Percentiles rank a stretch among this genome's conserved stretches.
Conservation (phyloP, 2,329 filamentous ascomycete genomes). For the Stachybotrys elegans region DNA sequence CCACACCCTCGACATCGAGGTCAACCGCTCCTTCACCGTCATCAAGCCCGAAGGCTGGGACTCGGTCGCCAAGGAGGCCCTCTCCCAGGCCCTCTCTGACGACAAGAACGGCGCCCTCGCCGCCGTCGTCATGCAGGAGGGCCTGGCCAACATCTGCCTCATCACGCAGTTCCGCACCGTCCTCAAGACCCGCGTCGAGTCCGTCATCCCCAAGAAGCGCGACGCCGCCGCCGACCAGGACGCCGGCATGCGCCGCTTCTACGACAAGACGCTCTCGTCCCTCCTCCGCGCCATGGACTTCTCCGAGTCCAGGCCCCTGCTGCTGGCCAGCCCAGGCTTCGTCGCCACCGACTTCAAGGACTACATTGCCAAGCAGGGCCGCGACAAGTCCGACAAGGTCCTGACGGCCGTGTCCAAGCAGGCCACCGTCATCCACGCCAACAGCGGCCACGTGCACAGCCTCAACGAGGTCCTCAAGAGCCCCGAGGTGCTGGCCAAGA, state of each 20-base stretch:
- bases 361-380: constrained; percentile 60
- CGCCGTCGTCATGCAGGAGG: constrained; percentile 91
- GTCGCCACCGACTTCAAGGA: constrained; percentile 75
- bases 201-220: constrained; percentile 62
- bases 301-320: constrained; percentile 60
- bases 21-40: constrained; percentile 81
- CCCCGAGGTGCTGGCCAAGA: constrained; percentile 67
- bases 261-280: constrained; percentile 68
- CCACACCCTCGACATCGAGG: constrained; percentile 71
- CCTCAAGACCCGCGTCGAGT: constrained; percentile 58
- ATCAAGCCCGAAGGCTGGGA: constrained; percentile 87
- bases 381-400: constrained; percentile 59
- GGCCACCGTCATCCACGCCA: constrained; percentile 73
- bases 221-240: constrained; percentile 60
- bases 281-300: constrained; percentile 77
- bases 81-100: constrained; percentile 74
- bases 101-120: constrained; percentile 78
- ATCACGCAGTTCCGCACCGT: constrained; percentile 78
- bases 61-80: constrained; percentile 72
- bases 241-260: constrained; percentile 70
- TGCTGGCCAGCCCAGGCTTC: constrained; percentile 88
- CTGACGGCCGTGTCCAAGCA: constrained; percentile 58
- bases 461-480: constrained; percentile 83
- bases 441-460: constrained; percentile 80
- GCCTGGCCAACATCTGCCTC: constrained; percentile 74